Conservation (phyloP, 1,139 yeast species). For the Geotrichum cucujoidarum region DNA sequence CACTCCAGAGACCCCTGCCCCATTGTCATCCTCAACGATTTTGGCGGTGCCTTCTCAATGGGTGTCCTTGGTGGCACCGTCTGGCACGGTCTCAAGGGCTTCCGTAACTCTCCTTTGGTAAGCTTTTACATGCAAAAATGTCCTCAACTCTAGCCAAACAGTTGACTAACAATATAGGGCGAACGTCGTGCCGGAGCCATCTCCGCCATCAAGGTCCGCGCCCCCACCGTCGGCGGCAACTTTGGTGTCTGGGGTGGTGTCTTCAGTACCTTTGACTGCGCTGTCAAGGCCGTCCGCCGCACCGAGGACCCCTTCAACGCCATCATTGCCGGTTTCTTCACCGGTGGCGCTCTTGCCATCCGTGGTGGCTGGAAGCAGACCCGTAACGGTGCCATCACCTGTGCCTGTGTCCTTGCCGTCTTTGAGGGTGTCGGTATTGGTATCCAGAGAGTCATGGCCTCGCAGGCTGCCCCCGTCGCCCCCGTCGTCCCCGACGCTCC, state of each 20-base stretch:
- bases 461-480: slow-evolving; percentile 64
- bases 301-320: slow-evolving; percentile 99
- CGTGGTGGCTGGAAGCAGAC: slow-evolving; percentile 99
- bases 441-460: slow-evolving; percentile 86
- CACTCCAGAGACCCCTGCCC: slow-evolving; percentile 99
- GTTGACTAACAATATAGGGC: slow-evolving; percentile 44
- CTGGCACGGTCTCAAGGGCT: slow-evolving; percentile 99
- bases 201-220: slow-evolving; percentile 89
- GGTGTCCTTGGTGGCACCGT: slow-evolving; percentile 97
- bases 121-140: too few relatives aligned
- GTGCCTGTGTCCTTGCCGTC: slow-evolving; percentile 94
- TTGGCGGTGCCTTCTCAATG: slow-evolving; percentile 98
- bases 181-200: slow-evolving; percentile 89
- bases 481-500: slow-evolving; percentile 38
- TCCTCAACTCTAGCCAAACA: neutral
- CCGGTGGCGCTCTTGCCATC: slow-evolving; percentile 96
- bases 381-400: slow-evolving; percentile 92
- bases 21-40: slow-evolving; percentile 87
- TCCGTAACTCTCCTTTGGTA: slow-evolving; percentile 80
- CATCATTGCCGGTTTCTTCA: slow-evolving; percentile 94
- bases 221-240: slow-evolving; percentile 98
- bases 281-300: slow-evolving; percentile 89
- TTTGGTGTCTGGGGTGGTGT: slow-evolving; percentile 99
- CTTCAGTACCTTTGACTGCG: slow-evolving; percentile 91
- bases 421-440: slow-evolving; percentile 98